phyloP scores from a whole-genome alignment of 805 yeast genomes.

The Wickerhamomyces bovis region DNA sequence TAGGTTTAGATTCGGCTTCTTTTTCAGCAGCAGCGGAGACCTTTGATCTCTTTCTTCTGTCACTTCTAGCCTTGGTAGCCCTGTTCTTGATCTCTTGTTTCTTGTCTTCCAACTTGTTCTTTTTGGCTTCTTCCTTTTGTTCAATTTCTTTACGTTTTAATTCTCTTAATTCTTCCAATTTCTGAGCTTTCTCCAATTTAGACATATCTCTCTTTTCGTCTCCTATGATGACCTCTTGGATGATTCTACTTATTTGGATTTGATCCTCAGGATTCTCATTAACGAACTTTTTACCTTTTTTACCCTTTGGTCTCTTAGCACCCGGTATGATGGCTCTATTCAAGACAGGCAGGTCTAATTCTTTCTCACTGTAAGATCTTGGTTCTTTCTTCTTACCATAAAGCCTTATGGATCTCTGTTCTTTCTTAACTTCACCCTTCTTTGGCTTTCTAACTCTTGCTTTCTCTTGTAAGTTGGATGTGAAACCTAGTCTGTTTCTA shows the following conservation, averaged over 20 bases:
- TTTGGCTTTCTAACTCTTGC: slow-evolving; percentile 44
- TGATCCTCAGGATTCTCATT: slow-evolving; percentile 53
- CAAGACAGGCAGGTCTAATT: slow-evolving; percentile 70
- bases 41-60: slow-evolving; percentile 53
- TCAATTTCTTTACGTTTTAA: slow-evolving; percentile 83
- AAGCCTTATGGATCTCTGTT: slow-evolving; percentile 55
- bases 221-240: slow-evolving; percentile 76
- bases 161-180: slow-evolving; percentile 86
- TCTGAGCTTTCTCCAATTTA: slow-evolving; percentile 82
- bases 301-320: slow-evolving; percentile 66
- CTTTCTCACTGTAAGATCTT: slow-evolving; percentile 61
- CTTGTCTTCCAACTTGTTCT: slow-evolving; percentile 64
- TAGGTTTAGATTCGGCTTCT: slow-evolving; percentile 16
- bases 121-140: slow-evolving; percentile 67
- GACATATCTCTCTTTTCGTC: slow-evolving; percentile 77
- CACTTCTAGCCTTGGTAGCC: slow-evolving; percentile 61
- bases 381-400: slow-evolving; percentile 54
- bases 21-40: slow-evolving; percentile 20
- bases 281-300: slow-evolving; percentile 79
- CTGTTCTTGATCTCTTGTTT: slow-evolving; percentile 71
- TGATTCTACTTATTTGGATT: slow-evolving; percentile 56
- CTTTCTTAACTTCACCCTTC: slow-evolving; percentile 55
- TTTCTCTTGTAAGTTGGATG: slow-evolving; percentile 41
- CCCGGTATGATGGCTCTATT: slow-evolving; percentile 88
- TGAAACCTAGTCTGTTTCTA: slow-evolving; percentile 50